Percentiles rank a stretch among this genome's conserved stretches.
These are phyloP conservation scores for Borovskyia barvae DNA, from an alignment of 208 protist genomes.

Conservation along the genomic window DNA sequence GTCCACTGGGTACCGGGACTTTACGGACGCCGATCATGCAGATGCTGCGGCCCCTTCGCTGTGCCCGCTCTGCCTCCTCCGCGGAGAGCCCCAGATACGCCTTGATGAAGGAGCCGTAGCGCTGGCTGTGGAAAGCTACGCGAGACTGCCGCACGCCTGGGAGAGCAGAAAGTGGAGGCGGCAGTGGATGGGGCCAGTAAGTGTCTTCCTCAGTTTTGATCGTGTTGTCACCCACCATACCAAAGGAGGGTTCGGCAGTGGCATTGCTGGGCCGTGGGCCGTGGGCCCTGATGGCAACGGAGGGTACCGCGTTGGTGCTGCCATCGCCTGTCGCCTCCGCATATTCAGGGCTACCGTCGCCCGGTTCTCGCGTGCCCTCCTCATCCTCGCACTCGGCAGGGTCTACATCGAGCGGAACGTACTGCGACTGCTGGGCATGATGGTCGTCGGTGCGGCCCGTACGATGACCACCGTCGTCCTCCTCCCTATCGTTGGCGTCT, in stretches of 20 bases:
- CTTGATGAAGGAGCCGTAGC: conserved; percentile 67
- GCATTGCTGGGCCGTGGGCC: not conserved
- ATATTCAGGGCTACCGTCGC: not conserved
- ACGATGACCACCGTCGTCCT: not conserved
- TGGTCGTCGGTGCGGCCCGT: conserved; percentile 14
- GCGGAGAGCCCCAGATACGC: conserved; percentile 64
- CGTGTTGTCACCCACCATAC: not conserved
- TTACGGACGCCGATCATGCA: conserved; percentile 61
- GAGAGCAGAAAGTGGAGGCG: conserved; percentile 10
- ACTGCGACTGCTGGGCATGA: conserved; percentile 38
- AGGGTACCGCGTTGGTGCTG: not conserved
- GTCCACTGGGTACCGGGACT: conserved; percentile 5
- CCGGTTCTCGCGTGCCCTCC: not conserved
- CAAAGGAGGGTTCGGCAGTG: not conserved
- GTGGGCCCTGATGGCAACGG: not conserved
- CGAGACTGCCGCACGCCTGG: conserved; percentile 24
- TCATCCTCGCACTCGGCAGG: conserved; percentile 17
- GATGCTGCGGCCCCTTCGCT: conserved; percentile 47
- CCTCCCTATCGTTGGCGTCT: not conserved
- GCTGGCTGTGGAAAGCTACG: conserved; percentile 50
- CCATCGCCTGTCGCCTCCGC: not conserved
- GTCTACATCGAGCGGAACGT: conserved; percentile 4
- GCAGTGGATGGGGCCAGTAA: conserved; percentile 25
- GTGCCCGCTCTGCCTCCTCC: conserved; percentile 40
- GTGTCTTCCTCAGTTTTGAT: not conserved